A percentile compares a stretch with the other conserved stretches of the same genome.
These are phyloP conservation scores for Scheffersomyces lignosus DNA, from an alignment of 805 yeast genomes.

Conservation along the genomic window DNA sequence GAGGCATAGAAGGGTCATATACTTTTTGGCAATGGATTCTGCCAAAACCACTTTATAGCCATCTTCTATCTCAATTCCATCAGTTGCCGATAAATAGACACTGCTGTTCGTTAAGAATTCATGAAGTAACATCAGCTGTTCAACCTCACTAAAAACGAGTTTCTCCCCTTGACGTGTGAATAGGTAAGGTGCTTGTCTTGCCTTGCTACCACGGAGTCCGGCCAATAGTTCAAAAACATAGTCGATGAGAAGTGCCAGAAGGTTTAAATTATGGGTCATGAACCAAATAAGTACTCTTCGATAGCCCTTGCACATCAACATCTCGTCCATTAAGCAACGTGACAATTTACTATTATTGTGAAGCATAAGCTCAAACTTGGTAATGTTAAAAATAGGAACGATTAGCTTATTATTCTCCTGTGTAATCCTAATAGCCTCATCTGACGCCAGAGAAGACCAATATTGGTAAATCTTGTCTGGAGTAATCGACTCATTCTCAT, in stretches of 20 bases:
- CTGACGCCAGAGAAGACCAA: constrained; percentile 38
- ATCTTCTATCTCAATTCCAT: constrained; percentile 29
- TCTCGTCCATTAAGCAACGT: constrained; percentile 62
- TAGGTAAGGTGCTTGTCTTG: constrained; percentile 22
- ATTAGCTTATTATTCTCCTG: constrained; percentile 27
- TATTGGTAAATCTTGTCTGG: constrained; percentile 53
- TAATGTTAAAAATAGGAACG: constrained; percentile 30
- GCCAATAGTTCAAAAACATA: constrained; percentile 62
- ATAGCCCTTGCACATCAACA: constrained; percentile 66
- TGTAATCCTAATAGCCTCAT: constrained; percentile 22
- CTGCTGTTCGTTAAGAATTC: constrained; percentile 60
- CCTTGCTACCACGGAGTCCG: constrained; percentile 52
- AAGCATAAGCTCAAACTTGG: constrained; percentile 52
- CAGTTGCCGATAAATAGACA: constrained; percentile 30
- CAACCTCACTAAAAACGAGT: constrained; percentile 55
- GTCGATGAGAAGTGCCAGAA: constrained; percentile 56
- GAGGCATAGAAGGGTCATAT: constrained; percentile 57
- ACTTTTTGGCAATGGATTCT: constrained; percentile 37
- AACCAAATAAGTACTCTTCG: constrained; percentile 68
- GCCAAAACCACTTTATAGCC: constrained; percentile 29
- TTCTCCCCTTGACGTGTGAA: constrained; percentile 58
- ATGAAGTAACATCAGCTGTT: constrained; percentile 65
- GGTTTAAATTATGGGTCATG: constrained; percentile 55
- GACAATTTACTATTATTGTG: constrained; percentile 53
- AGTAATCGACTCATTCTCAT: constrained; percentile 25